Conservation (phyloP, 2,329 filamentous ascomycete genomes). For the Trichoderma brevicompactum region DNA sequence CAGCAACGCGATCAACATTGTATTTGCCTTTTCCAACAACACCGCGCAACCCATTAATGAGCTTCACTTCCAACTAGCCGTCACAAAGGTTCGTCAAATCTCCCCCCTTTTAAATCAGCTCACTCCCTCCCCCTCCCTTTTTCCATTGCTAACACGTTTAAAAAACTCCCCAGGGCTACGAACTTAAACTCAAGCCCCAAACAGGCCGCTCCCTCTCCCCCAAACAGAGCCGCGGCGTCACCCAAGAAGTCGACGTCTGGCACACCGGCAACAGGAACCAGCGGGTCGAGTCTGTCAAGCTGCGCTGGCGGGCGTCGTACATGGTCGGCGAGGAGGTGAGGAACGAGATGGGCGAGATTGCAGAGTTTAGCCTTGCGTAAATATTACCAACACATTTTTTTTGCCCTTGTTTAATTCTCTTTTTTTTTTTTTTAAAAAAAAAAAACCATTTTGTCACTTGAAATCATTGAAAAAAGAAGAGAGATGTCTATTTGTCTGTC, state of each 20-base stretch:
- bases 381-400: neutral
- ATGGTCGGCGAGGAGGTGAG: constrained; percentile 67
- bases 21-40: constrained; percentile 84
- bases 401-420: no score
- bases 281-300: constrained; percentile 80
- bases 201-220: constrained; percentile 77
- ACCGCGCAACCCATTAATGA: constrained; percentile 72
- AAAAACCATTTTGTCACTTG: neutral
- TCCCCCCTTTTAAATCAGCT: neutral
- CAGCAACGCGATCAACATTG: constrained; percentile 66
- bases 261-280: constrained; percentile 69
- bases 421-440: neutral
- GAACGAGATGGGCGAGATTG: constrained; percentile 84
- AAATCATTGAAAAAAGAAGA: neutral
- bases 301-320: constrained; percentile 89
- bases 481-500: constrained; percentile 2
- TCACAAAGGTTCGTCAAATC: constrained; percentile 72
- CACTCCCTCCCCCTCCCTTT: neutral
- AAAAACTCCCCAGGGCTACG: constrained; percentile 80
- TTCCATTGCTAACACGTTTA: no score
- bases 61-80: constrained; percentile 88
- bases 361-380: constrained; percentile 74
- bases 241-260: constrained; percentile 76
- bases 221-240: constrained; percentile 74
- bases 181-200: constrained; percentile 82